These are phyloP conservation scores for Acacia pycnantha DNA, from an alignment of 331 rosid genomes.

Conservation along the genomic window DNA sequence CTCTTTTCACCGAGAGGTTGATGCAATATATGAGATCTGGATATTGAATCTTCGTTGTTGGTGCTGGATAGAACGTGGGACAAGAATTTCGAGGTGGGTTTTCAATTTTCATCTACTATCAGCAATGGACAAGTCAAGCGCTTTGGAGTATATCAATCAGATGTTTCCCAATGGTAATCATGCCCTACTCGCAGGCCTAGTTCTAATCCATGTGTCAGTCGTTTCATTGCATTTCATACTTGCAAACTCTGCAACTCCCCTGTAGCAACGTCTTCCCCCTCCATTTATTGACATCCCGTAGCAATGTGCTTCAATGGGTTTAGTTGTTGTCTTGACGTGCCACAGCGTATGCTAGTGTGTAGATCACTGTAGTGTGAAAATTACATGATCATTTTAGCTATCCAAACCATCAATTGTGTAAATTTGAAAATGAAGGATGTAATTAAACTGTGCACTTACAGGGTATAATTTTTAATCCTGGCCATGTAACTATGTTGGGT, in stretches of 20 bases:
- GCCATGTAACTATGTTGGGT: neutral
- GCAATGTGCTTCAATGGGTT: neutral
- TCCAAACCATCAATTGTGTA: neutral
- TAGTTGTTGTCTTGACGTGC: neutral
- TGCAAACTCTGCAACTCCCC: neutral
- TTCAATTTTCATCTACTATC: neutral
- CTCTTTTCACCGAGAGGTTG: neutral
- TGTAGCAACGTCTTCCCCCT: neutral
- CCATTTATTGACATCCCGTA: neutral
- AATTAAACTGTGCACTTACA: neutral
- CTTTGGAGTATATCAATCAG: conserved; percentile 93
- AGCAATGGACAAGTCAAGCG: conserved; percentile 93
- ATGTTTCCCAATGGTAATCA: conserved; percentile 90
- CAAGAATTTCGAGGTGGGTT: neutral
- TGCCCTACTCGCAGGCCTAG: neutral
- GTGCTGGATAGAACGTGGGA: neutral
- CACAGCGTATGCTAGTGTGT: neutral
- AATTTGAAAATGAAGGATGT: neutral
- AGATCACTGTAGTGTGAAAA: neutral
- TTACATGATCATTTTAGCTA: neutral
- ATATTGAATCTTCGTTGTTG: neutral
- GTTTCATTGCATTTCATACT: neutral
- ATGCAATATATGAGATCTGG: conserved; percentile 26
- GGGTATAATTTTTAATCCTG: neutral
- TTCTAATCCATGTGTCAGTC: neutral